A percentile compares a stretch with the other conserved stretches of the same genome.
phyloP scores from a whole-genome alignment of 176 grass and related monocot genomes.

The Musa troglodytarum region DNA sequence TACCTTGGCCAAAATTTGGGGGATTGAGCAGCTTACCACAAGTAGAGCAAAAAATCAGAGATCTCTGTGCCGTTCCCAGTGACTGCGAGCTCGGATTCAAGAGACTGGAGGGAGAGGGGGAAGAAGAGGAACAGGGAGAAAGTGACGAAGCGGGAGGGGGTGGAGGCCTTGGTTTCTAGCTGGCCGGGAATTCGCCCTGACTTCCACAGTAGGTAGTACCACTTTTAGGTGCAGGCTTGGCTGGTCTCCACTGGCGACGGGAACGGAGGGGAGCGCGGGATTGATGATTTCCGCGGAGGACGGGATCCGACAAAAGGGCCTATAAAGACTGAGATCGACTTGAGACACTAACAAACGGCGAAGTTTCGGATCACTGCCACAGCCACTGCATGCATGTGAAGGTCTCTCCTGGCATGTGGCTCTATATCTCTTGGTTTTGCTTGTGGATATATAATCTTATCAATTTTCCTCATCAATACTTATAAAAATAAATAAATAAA shows the following conservation, averaged over 20 bases:
- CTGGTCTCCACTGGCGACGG: not conserved
- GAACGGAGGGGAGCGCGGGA: not conserved
- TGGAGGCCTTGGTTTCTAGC: not conserved
- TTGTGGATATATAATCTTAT: not conserved
- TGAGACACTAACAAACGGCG: not conserved
- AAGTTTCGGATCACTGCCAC: not conserved
- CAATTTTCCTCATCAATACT: too few relatives aligned
- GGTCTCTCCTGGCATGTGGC: not conserved
- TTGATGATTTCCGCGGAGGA: not conserved
- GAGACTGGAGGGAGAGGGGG: not conserved
- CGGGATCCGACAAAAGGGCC: not conserved
- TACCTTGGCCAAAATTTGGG: not conserved
- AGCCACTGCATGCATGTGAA: not conserved
- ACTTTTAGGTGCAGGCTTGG: not conserved
- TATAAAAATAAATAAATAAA: too few relatives aligned
- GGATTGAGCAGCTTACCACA: not conserved
- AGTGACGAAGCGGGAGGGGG: not conserved
- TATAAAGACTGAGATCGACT: not conserved
- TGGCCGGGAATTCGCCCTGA: not conserved
- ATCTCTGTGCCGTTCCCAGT: not conserved
- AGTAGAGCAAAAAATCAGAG: not conserved
- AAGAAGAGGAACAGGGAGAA: not conserved
- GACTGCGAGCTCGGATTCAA: too few relatives aligned
- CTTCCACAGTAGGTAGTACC: not conserved
- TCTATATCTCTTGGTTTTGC: not conserved